Evolutionary conservation across 1,139 yeast species (phyloP).

Genomic region (Nadsonia starkeyi-henricii): DNA sequence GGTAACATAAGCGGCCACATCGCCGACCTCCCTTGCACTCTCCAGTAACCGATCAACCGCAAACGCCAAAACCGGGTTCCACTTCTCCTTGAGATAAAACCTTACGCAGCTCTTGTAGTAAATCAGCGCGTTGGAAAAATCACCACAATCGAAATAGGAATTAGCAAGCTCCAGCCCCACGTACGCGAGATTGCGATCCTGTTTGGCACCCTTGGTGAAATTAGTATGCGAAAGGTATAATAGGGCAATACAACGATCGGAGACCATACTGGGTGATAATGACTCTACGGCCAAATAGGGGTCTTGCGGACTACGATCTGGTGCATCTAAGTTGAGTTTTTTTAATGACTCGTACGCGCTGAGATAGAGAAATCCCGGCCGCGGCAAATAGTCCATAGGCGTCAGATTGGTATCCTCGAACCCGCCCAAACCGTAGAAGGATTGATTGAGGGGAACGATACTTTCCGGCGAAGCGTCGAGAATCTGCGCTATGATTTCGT

Average conservation of each 20-base stretch:
- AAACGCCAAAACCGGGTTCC: slow-evolving; percentile 13
- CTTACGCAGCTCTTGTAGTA: slow-evolving; percentile 16
- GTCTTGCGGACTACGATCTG: neutral
- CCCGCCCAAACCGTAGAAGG: slow-evolving; percentile 13
- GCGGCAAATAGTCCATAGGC: slow-evolving; percentile 27
- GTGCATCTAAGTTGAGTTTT: neutral
- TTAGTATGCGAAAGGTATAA: slow-evolving; percentile 4
- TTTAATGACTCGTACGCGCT: neutral
- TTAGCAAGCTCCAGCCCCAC: slow-evolving; percentile 39
- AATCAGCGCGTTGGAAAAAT: slow-evolving; percentile 28
- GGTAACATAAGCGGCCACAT: slow-evolving; percentile 5
- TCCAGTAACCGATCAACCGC: slow-evolving; percentile 12
- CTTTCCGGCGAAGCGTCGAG: slow-evolving; percentile 33
- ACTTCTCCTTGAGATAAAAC: slow-evolving; percentile 17
- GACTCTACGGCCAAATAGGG: neutral
- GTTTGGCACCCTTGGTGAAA: slow-evolving; percentile 8
- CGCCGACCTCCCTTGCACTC: slow-evolving; percentile 10
- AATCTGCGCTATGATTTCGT: slow-evolving; percentile 45
- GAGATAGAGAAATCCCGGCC: slow-evolving; percentile 33
- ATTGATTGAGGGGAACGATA: slow-evolving; percentile 27
- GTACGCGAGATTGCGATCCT: slow-evolving; percentile 26
- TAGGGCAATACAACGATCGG: neutral
- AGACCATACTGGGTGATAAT: neutral
- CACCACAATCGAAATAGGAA: slow-evolving; percentile 23
- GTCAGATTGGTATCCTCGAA: neutral